A percentile compares a stretch with the other conserved stretches of the same genome.
These are phyloP conservation scores for Panicum hallii DNA, from an alignment of 202 grass and related monocot genomes.

Conservation along the genomic window DNA sequence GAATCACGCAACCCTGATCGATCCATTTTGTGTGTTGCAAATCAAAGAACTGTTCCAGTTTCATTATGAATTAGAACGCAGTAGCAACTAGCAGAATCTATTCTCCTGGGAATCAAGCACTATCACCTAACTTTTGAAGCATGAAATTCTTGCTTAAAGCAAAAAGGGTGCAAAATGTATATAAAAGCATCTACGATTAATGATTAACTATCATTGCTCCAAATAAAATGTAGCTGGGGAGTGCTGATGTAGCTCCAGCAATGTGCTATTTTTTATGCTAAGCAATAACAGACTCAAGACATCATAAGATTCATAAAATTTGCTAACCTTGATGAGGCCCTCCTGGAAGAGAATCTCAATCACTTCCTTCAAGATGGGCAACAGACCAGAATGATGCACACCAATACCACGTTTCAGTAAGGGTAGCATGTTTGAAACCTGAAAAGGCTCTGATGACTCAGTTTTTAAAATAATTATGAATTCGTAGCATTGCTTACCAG, in stretches of 20 bases:
- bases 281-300: neutral
- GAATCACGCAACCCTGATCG: neutral
- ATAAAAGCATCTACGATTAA: neutral
- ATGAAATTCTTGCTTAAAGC: neutral
- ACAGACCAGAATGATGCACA: conserved; percentile 92
- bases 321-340: conserved; percentile 89
- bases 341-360: conserved; percentile 99
- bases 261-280: conserved; percentile 5
- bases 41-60: neutral
- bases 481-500: neutral
- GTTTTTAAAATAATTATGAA: neutral
- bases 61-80: conserved; percentile 17
- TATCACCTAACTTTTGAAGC: conserved; percentile 18
- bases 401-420: conserved; percentile 94
- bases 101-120: conserved; percentile 1
- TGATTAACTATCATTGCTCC: conserved; percentile 11
- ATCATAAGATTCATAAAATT: neutral
- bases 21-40: neutral
- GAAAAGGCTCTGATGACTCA: neutral
- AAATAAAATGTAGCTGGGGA: neutral
- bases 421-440: conserved; percentile 97
- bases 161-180: neutral
- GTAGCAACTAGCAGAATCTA: conserved; percentile 12
- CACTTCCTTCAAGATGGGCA: conserved; percentile 98
- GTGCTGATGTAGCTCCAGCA: conserved; percentile 23